These are phyloP conservation scores for Xylaria sp. DNA, from an alignment of 2,329 filamentous ascomycete genomes.

Conservation along the genomic window DNA sequence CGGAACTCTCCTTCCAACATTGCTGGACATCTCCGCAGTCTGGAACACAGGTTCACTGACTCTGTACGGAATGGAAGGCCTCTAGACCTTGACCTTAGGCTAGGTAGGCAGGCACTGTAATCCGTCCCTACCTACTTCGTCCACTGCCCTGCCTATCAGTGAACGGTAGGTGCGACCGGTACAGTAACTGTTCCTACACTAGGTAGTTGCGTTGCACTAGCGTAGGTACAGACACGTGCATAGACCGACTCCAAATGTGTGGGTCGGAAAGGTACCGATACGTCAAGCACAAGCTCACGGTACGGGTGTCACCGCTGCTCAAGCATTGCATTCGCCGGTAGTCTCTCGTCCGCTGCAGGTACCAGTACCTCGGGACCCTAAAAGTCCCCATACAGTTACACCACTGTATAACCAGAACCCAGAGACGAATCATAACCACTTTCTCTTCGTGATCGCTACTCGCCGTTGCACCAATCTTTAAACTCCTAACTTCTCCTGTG, in stretches of 20 bases:
- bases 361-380: not conserved
- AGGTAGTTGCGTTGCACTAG: not conserved
- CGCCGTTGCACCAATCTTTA: not conserved
- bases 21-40: too few species aligned
- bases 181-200: not conserved
- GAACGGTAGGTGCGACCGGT: not conserved
- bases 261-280: not conserved
- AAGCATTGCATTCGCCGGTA: not conserved
- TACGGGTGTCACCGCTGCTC: not conserved
- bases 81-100: too few species aligned
- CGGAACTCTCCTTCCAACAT: too few species aligned
- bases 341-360: not conserved
- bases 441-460: not conserved
- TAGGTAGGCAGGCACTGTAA: not conserved
- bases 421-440: not conserved
- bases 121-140: not conserved
- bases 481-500: not conserved
- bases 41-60: too few species aligned
- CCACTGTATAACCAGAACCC: not conserved
- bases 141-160: not conserved
- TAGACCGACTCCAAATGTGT: not conserved
- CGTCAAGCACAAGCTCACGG: not conserved
- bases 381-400: not conserved
- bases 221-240: slow-evolving; percentile 1
- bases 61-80: too few species aligned